Base-by-base conservation (phyloP, 805 yeast species). In the Ogataea thermomethanolica region DNA sequence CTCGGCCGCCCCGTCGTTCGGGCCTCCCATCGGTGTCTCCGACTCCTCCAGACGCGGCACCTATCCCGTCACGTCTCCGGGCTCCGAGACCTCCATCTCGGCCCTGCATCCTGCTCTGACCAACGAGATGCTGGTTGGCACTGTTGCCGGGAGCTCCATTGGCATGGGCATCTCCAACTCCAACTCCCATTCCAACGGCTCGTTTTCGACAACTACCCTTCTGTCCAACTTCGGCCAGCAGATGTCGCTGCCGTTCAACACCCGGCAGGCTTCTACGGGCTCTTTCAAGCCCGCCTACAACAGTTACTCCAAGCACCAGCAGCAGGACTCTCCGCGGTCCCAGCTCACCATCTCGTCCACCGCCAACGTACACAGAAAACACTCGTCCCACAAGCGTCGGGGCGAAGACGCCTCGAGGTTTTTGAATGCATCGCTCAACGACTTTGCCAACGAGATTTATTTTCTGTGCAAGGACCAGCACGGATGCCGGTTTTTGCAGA, bases 391-490 rank as follows among this genome's bases (percentile, higher is more conserved):
- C 33, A 60, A 54, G 37, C 53, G 59, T 37, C 59, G 65, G 25
- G 79, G 79, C 24, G 91, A 83, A 49, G 91, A 84, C 55, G 84
- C 85, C 2, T 66, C 86, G 5, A 78, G 76, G 56, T 84, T 79
- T 51, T 70, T 77, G 29, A 79, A 82, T 62, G 84, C 89, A 13
- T 70, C 74, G 34, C 64, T 84, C 46, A 78, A 73, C 34, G 89
- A 84, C 51, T 84, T 81, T 56, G 65, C 74, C 12, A 88, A 88
- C 33, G 81, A 79, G 43, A 82, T 91, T 38, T 84, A 78, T 56
- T 73, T 85, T 1, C 69, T 93, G 48, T 90, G 98, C 66, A 87
- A 82, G 56, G 99, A 91, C 60, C 98, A 91, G 65, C 96, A 91
- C 59, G 98, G 99, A 7, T 91, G 98, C 59, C 73, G 99, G 44